These are phyloP conservation scores for Fraxinus pennsylvanica DNA, from an alignment of 257 asterid species.

Conservation along the genomic window DNA sequence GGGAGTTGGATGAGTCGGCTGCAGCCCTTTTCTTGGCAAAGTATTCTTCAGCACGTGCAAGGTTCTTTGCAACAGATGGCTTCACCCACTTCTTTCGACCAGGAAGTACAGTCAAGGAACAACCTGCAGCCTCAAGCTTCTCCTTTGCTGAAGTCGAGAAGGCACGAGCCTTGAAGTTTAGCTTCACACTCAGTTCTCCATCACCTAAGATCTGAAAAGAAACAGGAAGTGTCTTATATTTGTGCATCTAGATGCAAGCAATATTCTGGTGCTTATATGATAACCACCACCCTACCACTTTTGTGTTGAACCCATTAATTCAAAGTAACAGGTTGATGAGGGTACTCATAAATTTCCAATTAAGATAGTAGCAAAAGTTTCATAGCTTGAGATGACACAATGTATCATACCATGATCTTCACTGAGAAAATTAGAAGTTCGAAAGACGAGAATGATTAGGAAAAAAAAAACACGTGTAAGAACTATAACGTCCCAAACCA, in stretches of 20 bases:
- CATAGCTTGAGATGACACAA: neutral
- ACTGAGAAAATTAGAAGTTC: neutral
- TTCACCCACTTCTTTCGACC: constrained; percentile 66
- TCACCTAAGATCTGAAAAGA: constrained; percentile 50
- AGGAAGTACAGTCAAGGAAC: constrained; percentile 57
- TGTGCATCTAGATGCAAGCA: neutral
- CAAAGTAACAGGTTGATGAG: no score
- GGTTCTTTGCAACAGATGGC: constrained; percentile 63
- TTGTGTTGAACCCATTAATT: neutral
- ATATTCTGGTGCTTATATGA: neutral
- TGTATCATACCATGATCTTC: neutral
- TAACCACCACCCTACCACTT: neutral
- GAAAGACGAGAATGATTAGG: neutral
- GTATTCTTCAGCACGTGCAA: constrained; percentile 72
- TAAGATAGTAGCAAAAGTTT: neutral
- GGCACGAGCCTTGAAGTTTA: constrained; percentile 58
- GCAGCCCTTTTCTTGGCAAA: constrained; percentile 62
- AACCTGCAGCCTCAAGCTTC: constrained; percentile 60
- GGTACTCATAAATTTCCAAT: neutral
- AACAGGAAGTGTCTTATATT: neutral
- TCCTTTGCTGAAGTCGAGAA: constrained; percentile 54
- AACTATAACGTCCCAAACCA: neutral
- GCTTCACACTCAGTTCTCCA: constrained; percentile 53
- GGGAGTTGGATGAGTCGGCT: constrained; percentile 27
- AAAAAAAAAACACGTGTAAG: neutral